Evolutionary conservation across 2,329 filamentous ascomycete species (phyloP).

Genomic region (Fusarium sulawesiense): DNA sequence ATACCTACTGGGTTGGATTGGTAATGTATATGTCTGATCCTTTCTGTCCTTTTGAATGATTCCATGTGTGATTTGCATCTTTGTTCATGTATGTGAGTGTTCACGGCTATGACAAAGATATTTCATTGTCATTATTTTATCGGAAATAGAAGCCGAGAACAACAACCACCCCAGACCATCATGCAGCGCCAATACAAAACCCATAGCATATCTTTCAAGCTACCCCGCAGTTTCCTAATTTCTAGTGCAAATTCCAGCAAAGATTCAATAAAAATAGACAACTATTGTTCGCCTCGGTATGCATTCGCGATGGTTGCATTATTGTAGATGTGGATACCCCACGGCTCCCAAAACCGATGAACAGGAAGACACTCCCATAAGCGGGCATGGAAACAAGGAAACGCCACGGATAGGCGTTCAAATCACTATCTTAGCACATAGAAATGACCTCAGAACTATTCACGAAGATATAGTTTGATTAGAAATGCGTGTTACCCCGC

Average conservation of each 20-base stretch:
- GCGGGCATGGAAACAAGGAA: background rate
- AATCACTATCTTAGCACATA: background rate
- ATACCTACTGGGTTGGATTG: background rate
- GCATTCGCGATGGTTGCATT: background rate
- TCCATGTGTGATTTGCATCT: background rate
- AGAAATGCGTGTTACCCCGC: constrained; percentile 2
- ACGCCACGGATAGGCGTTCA: background rate
- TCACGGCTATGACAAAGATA: background rate
- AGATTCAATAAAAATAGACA: background rate
- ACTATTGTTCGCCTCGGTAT: background rate
- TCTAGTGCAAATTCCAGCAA: background rate
- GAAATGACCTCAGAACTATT: background rate
- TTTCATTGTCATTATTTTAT: background rate
- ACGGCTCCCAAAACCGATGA: constrained; percentile 6
- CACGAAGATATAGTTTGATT: background rate
- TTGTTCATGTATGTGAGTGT: background rate
- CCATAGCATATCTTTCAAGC: background rate
- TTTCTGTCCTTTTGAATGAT: background rate
- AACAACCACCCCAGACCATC: background rate
- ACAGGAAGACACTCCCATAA: background rate
- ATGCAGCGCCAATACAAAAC: background rate
- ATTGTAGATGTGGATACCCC: constrained; percentile 8
- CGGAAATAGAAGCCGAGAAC: background rate
- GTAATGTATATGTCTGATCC: background rate
- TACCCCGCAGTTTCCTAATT: background rate